A percentile compares a stretch with the other conserved stretches of the same genome.
These are phyloP conservation scores for Baudoinia panamericana DNA, from an alignment of 495 filamentous ascomycete species.

Conservation along the genomic window DNA sequence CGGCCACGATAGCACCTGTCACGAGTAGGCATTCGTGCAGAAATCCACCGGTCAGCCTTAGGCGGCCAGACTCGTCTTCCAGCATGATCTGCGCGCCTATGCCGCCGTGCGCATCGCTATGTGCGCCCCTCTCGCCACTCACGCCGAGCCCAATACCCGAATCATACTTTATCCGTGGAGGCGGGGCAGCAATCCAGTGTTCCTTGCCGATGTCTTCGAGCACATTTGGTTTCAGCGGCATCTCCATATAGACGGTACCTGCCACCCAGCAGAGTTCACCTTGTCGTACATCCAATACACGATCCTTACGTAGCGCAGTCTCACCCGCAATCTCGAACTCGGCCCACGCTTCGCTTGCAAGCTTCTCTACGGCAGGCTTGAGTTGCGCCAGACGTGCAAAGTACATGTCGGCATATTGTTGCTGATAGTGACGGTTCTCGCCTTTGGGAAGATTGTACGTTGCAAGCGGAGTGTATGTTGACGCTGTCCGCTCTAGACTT, in stretches of 20 bases:
- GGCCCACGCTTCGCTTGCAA: conserved; percentile 64
- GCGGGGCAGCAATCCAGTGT: conserved; percentile 76
- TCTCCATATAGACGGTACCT: conserved; percentile 93
- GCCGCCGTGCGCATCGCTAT: conserved; percentile 1
- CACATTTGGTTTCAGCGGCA: conserved; percentile 94
- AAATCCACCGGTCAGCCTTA: conserved; percentile 59
- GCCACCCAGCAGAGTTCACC: conserved; percentile 91
- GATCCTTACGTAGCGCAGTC: conserved; percentile 55
- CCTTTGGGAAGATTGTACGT: conserved; percentile 60
- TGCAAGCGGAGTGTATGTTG: conserved; percentile 60
- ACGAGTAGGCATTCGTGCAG: conserved; percentile 57
- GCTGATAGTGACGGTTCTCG: conserved; percentile 64
- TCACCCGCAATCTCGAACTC: conserved; percentile 66
- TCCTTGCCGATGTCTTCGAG: conserved; percentile 90
- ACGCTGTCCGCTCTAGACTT: conserved; percentile 25
- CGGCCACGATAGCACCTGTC: conserved; percentile 83
- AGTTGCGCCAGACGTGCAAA: conserved; percentile 80
- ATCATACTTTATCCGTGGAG: conserved; percentile 65
- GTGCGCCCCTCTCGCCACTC: conserved; percentile 1
- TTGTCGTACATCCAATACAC: conserved; percentile 90
- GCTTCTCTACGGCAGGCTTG: conserved; percentile 66
- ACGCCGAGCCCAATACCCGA: background rate
- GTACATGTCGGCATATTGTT: conserved; percentile 97
- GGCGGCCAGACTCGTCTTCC: conserved; percentile 91
- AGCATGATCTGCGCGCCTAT: conserved; percentile 51